Conservation (phyloP, 2,329 filamentous ascomycete species). For the Aspergillus bombycis region DNA sequence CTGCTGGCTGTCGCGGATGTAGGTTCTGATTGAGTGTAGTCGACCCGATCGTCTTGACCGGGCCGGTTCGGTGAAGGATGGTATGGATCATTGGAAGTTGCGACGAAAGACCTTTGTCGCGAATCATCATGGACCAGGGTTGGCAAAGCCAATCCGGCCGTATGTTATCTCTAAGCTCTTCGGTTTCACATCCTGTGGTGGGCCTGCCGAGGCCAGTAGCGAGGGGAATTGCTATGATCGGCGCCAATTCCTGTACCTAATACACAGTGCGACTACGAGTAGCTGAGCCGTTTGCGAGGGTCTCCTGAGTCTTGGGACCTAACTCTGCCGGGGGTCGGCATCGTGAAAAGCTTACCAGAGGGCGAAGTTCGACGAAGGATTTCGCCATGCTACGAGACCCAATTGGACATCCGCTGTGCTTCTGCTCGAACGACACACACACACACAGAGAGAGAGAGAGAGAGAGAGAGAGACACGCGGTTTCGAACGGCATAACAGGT, state of each 20-base stretch:
- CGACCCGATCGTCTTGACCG: neutral
- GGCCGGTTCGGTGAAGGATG: neutral
- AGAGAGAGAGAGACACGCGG: too few relatives aligned
- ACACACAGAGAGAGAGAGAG: too few relatives aligned
- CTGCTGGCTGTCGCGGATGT: too few relatives aligned
- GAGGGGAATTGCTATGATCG: neutral
- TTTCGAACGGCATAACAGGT: neutral
- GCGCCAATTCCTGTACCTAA: neutral
- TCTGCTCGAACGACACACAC: too few relatives aligned
- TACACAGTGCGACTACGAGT: too few relatives aligned
- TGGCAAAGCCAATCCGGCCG: neutral
- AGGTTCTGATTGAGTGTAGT: too few relatives aligned
- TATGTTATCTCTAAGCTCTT: neutral
- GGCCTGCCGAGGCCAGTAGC: too few relatives aligned
- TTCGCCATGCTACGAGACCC: neutral
- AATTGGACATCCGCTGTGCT: neutral
- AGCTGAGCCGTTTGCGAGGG: neutral
- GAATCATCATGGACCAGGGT: neutral
- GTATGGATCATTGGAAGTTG: neutral
- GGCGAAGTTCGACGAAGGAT: neutral
- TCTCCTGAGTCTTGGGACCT: too few relatives aligned
- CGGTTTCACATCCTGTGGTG: neutral
- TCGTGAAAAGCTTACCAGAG: neutral
- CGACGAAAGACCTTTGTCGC: neutral
- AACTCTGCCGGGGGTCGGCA: neutral